phyloP scores from a whole-genome alignment of 2,329 filamentous ascomycete species.

The Monosporascus sp. region DNA sequence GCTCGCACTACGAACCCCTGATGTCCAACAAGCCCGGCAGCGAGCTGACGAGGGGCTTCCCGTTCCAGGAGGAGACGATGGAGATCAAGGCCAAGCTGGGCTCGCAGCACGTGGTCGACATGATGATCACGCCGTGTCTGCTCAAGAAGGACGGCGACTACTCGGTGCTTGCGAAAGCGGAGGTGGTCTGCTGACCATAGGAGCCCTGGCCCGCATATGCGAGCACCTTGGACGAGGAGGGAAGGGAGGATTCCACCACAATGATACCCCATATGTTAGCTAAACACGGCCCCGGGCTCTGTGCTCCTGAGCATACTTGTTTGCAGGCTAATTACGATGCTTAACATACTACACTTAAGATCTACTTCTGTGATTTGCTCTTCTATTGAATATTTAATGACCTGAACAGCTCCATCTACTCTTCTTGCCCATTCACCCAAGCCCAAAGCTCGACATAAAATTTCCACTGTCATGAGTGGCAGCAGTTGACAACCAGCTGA shows the following conservation, averaged over 20 bases:
- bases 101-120: conserved; percentile 15
- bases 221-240: neutral
- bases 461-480: neutral
- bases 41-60: conserved; percentile 18
- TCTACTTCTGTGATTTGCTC: neutral
- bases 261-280: no score
- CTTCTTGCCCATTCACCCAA: neutral
- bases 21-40: conserved; percentile 23
- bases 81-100: conserved; percentile 15
- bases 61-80: conserved; percentile 15
- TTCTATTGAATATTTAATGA: neutral
- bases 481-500: neutral
- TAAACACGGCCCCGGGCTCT: no score
- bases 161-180: conserved; percentile 22
- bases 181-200: conserved; percentile 19
- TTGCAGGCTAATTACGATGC: no score
- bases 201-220: neutral
- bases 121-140: conserved; percentile 25
- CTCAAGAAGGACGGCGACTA: conserved; percentile 20
- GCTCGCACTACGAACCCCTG: conserved; percentile 14
- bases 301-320: no score
- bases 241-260: neutral
- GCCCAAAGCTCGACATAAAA: neutral
- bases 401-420: neutral
- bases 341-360: neutral